Percentiles rank a stretch among this genome's conserved stretches.
Evolutionary conservation across 192 early-diverging fungal species (phyloP).

Genomic region (Podila epigama): DNA sequence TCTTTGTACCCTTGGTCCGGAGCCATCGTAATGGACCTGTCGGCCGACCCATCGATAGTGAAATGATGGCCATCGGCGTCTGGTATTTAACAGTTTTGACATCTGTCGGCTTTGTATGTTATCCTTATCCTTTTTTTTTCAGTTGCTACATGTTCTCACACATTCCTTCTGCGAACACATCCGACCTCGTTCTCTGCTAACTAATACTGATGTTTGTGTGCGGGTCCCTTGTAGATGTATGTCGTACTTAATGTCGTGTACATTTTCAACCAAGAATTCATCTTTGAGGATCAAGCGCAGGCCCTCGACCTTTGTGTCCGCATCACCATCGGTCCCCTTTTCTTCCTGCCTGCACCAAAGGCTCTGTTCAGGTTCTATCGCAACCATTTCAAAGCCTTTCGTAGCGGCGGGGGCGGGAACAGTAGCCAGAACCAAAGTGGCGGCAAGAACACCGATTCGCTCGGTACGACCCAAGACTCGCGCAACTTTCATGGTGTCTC

Average conservation of each 20-base stretch:
- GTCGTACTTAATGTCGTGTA: constrained; percentile 8
- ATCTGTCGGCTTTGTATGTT: constrained; percentile 10
- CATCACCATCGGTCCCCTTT: constrained; percentile 16
- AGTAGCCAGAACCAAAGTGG: not conserved
- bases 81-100: constrained; percentile 35
- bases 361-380: constrained; percentile 20
- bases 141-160: not conserved
- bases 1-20: constrained; percentile 33
- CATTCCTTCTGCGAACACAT: not conserved
- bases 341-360: constrained; percentile 26
- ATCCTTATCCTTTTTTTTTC: not conserved
- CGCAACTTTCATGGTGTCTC: not conserved
- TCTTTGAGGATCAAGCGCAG: constrained; percentile 16
- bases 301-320: constrained; percentile 44
- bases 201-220: not conserved
- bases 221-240: constrained; percentile 10
- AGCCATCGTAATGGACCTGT: constrained; percentile 19
- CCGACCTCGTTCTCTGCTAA: not conserved
- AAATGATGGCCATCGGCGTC: constrained; percentile 34
- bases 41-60: constrained; percentile 14
- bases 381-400: constrained; percentile 1
- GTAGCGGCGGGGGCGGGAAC: not conserved
- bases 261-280: not conserved
- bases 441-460: not conserved
- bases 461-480: not conserved